These are phyloP conservation scores for Avena eriantha DNA, from an alignment of 176 grass and related monocot genomes.

Conservation along the genomic window DNA sequence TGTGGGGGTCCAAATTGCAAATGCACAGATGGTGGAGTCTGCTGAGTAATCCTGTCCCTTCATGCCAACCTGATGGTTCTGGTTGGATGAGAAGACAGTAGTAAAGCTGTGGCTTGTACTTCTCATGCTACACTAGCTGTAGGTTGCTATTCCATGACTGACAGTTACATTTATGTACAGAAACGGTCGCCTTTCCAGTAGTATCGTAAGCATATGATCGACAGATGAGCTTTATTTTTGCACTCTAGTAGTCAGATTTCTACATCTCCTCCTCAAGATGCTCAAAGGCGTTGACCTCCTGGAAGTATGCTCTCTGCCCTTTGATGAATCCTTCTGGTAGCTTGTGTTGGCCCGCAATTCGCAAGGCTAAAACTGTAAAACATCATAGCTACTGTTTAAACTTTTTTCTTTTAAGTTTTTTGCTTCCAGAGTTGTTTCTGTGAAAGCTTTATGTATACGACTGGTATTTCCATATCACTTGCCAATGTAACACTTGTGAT, in stretches of 20 bases:
- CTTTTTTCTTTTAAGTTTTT: not conserved
- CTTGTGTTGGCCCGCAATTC: not conserved
- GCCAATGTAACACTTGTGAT: not conserved
- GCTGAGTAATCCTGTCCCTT: too few species aligned
- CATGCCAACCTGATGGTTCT: too few species aligned
- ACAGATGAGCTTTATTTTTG: not conserved
- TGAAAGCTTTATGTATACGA: not conserved
- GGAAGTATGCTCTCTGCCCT: constrained; percentile 49
- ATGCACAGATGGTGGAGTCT: too few species aligned
- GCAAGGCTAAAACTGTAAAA: not conserved
- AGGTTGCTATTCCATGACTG: not conserved
- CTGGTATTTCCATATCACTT: not conserved
- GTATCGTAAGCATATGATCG: not conserved
- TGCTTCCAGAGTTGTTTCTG: not conserved
- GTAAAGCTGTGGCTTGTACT: not conserved
- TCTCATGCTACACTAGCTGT: not conserved
- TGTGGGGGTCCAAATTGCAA: too few species aligned
- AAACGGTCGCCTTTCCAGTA: not conserved
- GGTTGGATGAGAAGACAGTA: too few species aligned
- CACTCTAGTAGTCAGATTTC: constrained; percentile 48
- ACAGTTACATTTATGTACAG: constrained; percentile 21
- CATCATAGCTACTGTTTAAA: not conserved
- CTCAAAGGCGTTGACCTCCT: constrained; percentile 53
- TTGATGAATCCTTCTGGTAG: not conserved
- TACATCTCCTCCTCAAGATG: constrained; percentile 48